These are phyloP conservation scores for Mucor indicus DNA, from an alignment of 371 early-diverging fungal genomes.

Conservation along the genomic window DNA sequence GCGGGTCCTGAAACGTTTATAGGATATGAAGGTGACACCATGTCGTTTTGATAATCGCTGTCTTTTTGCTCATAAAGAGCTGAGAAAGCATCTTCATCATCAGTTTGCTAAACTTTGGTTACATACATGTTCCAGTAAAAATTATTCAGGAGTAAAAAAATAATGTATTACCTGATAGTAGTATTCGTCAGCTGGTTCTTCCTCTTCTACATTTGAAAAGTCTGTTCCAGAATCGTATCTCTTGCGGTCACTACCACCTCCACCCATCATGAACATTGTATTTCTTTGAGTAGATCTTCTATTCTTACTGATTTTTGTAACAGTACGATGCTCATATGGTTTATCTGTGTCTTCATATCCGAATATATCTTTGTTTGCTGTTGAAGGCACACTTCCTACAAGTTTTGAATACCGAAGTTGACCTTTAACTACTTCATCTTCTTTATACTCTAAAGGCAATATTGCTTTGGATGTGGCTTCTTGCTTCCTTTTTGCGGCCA, in stretches of 20 bases:
- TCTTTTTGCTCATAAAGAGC: too few species aligned
- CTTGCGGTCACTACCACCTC: not conserved
- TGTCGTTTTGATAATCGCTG: too few species aligned
- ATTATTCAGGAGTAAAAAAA: too few species aligned
- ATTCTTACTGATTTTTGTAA: conserved; percentile 5
- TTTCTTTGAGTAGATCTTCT: conserved; percentile 11
- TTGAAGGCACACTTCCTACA: conserved; percentile 3
- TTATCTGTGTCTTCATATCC: not conserved
- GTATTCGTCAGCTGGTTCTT: too few species aligned
- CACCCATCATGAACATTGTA: conserved; percentile 10
- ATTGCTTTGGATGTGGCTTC: not conserved
- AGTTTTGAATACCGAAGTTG: conserved; percentile 31
- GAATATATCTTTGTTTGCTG: not conserved
- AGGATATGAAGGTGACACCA: too few species aligned
- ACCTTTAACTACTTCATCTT: conserved; percentile 30
- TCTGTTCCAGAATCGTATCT: not conserved
- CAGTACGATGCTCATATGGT: conserved; percentile 5
- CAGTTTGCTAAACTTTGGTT: too few species aligned
- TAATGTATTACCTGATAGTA: too few species aligned
- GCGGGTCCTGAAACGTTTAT: too few species aligned
- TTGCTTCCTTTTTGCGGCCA: conserved; percentile 15
- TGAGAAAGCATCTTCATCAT: too few species aligned
- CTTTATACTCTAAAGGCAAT: conserved; percentile 27
- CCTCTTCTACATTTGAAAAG: not conserved
- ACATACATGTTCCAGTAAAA: too few species aligned